Percentiles rank a stretch among this genome's conserved stretches.
These are phyloP conservation scores for Coprinellus micaceus DNA, from an alignment of 768 basidiomycete genomes.

Conservation along the genomic window DNA sequence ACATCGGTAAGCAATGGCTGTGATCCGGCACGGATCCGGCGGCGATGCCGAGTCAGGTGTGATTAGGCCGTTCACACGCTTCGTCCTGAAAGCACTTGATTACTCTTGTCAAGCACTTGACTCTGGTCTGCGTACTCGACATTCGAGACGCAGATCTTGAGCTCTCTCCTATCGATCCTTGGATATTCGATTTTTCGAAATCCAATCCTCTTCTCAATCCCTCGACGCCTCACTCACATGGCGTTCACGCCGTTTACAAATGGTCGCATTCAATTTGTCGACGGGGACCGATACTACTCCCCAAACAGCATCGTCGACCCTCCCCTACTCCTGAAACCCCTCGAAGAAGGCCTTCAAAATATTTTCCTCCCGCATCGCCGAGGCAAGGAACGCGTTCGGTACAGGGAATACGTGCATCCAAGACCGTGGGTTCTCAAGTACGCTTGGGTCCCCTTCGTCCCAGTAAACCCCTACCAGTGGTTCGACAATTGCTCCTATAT, in stretches of 20 bases:
- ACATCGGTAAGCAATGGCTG: neutral
- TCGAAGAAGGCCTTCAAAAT: neutral
- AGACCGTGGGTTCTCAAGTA: neutral
- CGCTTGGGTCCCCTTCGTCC: neutral
- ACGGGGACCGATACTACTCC: neutral
- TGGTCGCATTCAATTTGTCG: neutral
- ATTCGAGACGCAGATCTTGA: neutral
- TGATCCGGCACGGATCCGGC: neutral
- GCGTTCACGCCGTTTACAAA: neutral
- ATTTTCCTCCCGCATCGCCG: neutral
- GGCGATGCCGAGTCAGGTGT: neutral
- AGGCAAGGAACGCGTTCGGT: neutral
- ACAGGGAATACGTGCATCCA: neutral
- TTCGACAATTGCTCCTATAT: too few species aligned
- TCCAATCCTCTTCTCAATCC: neutral
- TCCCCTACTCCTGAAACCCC: neutral
- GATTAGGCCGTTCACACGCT: neutral
- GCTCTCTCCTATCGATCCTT: too few species aligned
- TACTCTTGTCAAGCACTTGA: too few species aligned
- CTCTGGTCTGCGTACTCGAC: neutral
- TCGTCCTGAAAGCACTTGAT: neutral
- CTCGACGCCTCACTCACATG: neutral
- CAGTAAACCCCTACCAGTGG: neutral
- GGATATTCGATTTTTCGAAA: too few species aligned
- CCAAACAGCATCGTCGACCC: neutral